A percentile compares a stretch with the other conserved stretches of the same genome.
phyloP scores from a whole-genome alignment of 495 filamentous ascomycete genomes.

The Penicillium turbatum region DNA sequence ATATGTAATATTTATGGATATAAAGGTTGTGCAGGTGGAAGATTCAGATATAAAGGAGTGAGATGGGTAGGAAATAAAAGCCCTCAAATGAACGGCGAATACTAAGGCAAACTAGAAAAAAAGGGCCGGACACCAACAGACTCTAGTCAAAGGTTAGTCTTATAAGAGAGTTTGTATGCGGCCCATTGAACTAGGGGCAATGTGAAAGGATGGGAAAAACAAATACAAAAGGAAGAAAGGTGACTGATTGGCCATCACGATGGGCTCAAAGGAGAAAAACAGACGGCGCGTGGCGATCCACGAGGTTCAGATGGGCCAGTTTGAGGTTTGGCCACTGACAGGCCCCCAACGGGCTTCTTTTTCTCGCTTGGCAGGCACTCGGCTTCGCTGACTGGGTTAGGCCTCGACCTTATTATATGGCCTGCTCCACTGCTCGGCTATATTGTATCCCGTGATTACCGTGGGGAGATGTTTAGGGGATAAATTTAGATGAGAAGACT shows the following conservation, averaged over 20 bases:
- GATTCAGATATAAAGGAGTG: conserved; percentile 2
- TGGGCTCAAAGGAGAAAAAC: no score
- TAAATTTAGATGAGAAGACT: background rate
- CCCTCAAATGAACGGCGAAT: conserved; percentile 8
- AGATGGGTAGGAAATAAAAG: conserved; percentile 11
- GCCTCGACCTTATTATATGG: conserved; percentile 4
- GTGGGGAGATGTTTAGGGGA: background rate
- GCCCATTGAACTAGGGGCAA: background rate
- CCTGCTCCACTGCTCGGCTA: conserved; percentile 4
- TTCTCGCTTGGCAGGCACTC: conserved; percentile 7
- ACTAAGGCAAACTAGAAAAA: conserved; percentile 2
- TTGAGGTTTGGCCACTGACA: background rate
- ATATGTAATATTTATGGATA: background rate
- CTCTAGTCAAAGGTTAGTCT: background rate
- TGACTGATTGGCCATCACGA: background rate
- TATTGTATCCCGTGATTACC: background rate
- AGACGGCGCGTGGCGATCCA: conserved; percentile 6
- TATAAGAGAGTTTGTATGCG: conserved; percentile 1
- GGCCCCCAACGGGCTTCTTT: background rate
- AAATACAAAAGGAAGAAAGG: conserved; percentile 9
- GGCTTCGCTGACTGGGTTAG: background rate
- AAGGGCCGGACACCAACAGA: background rate
- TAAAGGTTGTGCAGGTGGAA: conserved; percentile 4
- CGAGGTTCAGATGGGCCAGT: conserved; percentile 3
- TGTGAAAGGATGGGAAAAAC: conserved; percentile 3